Evolutionary conservation across 2,329 filamentous ascomycete species (phyloP), one percentile per base, ranked within the genome.

Genomic region (Pseudocercospora ulei): DNA sequence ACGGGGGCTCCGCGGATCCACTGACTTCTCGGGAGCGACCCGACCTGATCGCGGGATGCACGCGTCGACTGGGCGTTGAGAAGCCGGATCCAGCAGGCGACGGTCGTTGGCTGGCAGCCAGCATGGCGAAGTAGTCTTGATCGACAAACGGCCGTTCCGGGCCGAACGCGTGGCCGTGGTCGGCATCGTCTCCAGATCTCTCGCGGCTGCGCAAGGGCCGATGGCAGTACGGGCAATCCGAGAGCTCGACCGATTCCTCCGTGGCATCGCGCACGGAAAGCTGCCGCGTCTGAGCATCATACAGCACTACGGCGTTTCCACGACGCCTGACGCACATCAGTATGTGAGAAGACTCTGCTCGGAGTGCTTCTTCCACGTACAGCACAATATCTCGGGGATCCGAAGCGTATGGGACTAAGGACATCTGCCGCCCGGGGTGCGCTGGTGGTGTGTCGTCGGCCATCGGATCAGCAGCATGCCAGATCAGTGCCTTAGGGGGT

Each of bases 121-220:
- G 77, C 81, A 96, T 87, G 55, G 84, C 84, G 63, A 98, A 98
- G 67, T 98, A 98, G 35, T 86, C 77, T 2, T 87, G 87, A 55
- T 87, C 80, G 52, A 95, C 82, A 58, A 87, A 96, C 40, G 49
- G 52, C 2, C 49, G 30, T 5, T 53, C 79, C 73, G 33, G 80
- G 72, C 23, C 66, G 61, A 37, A 60, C 54, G 56, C 60, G 47
- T 52, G 57, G 50, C 44, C 47, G 50, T 59, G 38, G 46, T 61
- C 54, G 35, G 59, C 57, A 33, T 62, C 56, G 13, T 56, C 48
- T 2, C 54, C 54, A 25, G 56, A 54, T 3, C 52, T 52, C 53
- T 36, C 70, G 62, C 25, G 70, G 60, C 61, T 78, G 18, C 64
- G 67, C 50, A 75, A 72, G 11, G 84, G 76, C 37, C 82, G 80